These are phyloP conservation scores for Cytospora mali DNA, from an alignment of 2,329 filamentous ascomycete genomes.

Conservation along the genomic window DNA sequence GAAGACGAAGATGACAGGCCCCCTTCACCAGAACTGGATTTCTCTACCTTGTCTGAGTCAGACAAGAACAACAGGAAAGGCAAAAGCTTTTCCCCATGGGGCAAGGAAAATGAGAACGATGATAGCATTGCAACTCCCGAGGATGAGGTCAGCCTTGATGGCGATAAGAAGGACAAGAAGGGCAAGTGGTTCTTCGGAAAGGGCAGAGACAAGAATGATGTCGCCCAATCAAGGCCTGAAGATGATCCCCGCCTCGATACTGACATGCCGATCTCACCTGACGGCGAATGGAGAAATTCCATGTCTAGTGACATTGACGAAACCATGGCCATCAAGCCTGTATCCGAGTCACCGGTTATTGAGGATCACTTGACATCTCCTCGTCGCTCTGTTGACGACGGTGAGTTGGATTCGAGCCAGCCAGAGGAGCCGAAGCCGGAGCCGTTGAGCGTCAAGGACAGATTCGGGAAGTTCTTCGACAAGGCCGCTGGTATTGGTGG, in stretches of 20 bases:
- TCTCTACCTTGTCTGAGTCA: not conserved
- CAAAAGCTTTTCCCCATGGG: not conserved
- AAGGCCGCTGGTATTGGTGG: not conserved
- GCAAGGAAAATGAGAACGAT: not conserved
- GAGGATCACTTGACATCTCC: not conserved
- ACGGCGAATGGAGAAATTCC: not conserved
- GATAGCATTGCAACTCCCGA: not conserved
- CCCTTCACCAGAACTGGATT: not conserved
- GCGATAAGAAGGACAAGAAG: conserved; percentile 16
- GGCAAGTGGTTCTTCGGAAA: not conserved
- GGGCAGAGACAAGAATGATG: not conserved
- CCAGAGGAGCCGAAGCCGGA: conserved; percentile 7
- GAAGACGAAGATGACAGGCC: not conserved
- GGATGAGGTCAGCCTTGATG: too few species aligned
- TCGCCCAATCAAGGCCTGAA: not conserved
- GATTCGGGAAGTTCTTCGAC: conserved; percentile 11
- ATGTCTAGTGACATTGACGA: not conserved
- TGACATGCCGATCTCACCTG: not conserved
- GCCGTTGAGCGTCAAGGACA: conserved; percentile 7
- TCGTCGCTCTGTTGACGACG: not conserved
- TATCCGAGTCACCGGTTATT: not conserved
- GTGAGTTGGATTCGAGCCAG: not conserved
- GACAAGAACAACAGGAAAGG: not conserved
- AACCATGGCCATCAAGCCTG: not conserved
- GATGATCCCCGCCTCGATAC: not conserved